phyloP scores from a whole-genome alignment of 805 yeast species.

The Kodamaea laetipori region DNA sequence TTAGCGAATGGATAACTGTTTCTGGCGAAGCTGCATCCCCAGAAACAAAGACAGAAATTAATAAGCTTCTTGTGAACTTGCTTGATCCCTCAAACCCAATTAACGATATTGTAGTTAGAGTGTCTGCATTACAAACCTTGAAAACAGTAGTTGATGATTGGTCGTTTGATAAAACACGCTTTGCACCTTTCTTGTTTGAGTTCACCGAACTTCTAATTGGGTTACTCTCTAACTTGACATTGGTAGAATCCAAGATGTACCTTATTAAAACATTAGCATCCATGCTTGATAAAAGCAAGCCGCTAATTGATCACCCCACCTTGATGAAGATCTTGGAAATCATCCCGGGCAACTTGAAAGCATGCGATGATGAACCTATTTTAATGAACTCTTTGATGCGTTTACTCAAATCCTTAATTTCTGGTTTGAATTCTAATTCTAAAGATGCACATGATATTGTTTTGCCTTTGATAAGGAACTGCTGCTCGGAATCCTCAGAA shows the following conservation, averaged over 20 bases:
- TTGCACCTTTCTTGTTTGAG: conserved; percentile 63
- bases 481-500: conserved; percentile 51
- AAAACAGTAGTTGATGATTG: conserved; percentile 77
- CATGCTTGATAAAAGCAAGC: conserved; percentile 64
- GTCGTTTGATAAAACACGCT: conserved; percentile 72
- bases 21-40: conserved; percentile 39
- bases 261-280: conserved; percentile 68
- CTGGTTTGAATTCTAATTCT: conserved; percentile 58
- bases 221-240: conserved; percentile 50
- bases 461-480: conserved; percentile 65
- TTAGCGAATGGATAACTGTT: conserved; percentile 77
- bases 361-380: conserved; percentile 35
- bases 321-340: conserved; percentile 51
- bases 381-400: conserved; percentile 47
- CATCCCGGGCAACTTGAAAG: conserved; percentile 80
- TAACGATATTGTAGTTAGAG: conserved; percentile 77
- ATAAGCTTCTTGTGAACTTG: not conserved
- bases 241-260: conserved; percentile 77
- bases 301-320: conserved; percentile 54
- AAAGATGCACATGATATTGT: conserved; percentile 52
- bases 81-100: conserved; percentile 34
- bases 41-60: conserved; percentile 43
- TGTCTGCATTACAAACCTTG: conserved; percentile 73
- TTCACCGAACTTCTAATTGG: conserved; percentile 52
- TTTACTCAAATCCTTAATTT: conserved; percentile 56